These are phyloP conservation scores for Pisolithus albus DNA, from an alignment of 768 basidiomycete genomes.

Conservation along the genomic window DNA sequence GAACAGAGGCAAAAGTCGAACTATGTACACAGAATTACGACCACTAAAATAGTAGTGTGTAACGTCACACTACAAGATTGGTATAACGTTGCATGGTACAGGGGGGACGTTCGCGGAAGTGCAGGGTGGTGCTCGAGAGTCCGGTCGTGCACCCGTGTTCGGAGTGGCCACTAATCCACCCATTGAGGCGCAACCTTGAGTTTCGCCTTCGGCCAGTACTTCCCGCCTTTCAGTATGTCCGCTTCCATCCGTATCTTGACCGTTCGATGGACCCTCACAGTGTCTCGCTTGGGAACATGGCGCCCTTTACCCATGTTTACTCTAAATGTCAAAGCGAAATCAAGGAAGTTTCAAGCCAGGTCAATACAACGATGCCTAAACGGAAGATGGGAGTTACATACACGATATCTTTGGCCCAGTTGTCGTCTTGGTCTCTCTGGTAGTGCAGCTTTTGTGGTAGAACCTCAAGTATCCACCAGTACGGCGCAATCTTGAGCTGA, in stretches of 20 bases:
- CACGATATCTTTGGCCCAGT: slow-evolving; percentile 12
- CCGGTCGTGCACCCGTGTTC: too few species aligned
- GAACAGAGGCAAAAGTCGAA: too few species aligned
- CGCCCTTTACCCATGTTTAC: slow-evolving; percentile 34
- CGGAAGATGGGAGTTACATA: slow-evolving; percentile 4
- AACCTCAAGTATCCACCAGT: slow-evolving; percentile 59
- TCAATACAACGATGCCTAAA: background rate
- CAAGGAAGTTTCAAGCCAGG: background rate
- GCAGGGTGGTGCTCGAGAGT: too few species aligned
- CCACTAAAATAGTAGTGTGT: too few species aligned
- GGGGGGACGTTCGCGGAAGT: too few species aligned
- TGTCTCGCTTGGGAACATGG: slow-evolving; percentile 30
- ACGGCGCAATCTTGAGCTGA: slow-evolving; percentile 37
- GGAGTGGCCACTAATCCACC: slow-evolving; percentile 26
- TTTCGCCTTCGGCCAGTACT: slow-evolving; percentile 31
- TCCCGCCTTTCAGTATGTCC: slow-evolving; percentile 13
- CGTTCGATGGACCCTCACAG: slow-evolving; percentile 37
- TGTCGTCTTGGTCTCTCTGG: slow-evolving; percentile 1
- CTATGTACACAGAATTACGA: too few species aligned
- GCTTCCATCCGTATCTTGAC: slow-evolving; percentile 44
- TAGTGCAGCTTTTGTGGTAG: slow-evolving; percentile 24
- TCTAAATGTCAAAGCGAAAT: background rate
- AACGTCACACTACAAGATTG: too few species aligned
- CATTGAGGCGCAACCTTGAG: slow-evolving; percentile 27
- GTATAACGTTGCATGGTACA: too few species aligned